Conservation (phyloP, 1,139 yeast genomes). For the Candida labiduridarum region DNA sequence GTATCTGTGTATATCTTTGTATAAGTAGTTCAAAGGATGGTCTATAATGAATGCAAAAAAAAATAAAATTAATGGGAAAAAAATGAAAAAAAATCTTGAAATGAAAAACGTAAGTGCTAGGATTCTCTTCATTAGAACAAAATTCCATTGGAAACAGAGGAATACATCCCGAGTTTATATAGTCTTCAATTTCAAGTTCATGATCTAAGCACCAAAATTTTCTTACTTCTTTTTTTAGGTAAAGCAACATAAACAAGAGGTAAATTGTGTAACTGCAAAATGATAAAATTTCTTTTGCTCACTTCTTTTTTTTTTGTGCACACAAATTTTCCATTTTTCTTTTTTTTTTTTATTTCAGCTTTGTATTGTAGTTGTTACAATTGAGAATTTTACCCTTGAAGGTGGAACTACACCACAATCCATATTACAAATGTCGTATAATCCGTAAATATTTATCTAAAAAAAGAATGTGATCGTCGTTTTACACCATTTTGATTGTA, state of each 20-base stretch:
- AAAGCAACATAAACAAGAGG: neutral
- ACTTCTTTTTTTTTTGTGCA: neutral
- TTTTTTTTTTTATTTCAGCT: neutral
- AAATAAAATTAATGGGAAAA: neutral
- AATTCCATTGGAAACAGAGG: neutral
- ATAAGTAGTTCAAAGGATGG: neutral
- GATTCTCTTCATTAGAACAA: neutral
- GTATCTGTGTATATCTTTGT: neutral
- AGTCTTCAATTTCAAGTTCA: neutral
- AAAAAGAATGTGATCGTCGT: neutral
- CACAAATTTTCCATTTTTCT: neutral
- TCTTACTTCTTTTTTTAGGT: neutral
- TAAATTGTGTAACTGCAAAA: constrained; percentile 3
- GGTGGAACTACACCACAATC: neutral
- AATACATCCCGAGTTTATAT: neutral
- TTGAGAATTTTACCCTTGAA: neutral
- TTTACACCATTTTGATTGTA: neutral
- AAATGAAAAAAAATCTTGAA: neutral
- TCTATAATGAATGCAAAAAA: constrained; percentile 2
- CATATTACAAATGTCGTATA: neutral
- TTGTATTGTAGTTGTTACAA: neutral
- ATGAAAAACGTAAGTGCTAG: neutral
- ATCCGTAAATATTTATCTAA: neutral
- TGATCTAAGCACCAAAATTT: neutral
- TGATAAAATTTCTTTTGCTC: constrained; percentile 1